phyloP scores from a whole-genome alignment of 352 stramenopile species.

The Phytophthora crassamura region DNA sequence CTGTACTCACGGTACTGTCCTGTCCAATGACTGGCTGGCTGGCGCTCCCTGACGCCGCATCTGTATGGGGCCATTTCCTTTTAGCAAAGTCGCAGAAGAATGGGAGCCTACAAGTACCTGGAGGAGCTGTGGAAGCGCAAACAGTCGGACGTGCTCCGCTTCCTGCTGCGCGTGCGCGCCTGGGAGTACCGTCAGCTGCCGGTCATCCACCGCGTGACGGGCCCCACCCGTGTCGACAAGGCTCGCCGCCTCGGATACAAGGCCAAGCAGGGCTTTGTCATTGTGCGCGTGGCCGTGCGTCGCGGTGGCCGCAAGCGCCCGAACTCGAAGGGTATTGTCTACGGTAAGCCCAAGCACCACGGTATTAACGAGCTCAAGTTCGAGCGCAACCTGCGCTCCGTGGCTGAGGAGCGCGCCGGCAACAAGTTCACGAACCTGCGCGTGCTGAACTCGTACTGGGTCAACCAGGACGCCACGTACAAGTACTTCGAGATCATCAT shows the following conservation, averaged over 20 bases:
- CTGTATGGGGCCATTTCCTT: conserved; percentile 23
- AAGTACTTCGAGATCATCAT: conserved; percentile 99
- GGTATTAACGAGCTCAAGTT: conserved; percentile 99
- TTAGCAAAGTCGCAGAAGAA: conserved; percentile 76
- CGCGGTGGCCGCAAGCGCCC: conserved; percentile 99
- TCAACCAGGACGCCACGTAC: conserved; percentile 99
- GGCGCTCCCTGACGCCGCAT: not conserved
- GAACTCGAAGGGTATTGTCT: conserved; percentile 99
- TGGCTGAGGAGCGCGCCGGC: conserved; percentile 98
- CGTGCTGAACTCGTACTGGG: conserved; percentile 99
- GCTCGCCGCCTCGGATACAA: conserved; percentile 99
- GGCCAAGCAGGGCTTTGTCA: conserved; percentile 99
- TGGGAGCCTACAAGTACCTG: conserved; percentile 99
- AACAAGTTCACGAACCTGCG: conserved; percentile 98
- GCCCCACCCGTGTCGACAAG: conserved; percentile 98
- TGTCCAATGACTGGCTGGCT: conserved; percentile 24
- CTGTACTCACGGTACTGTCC: conserved; percentile 12
- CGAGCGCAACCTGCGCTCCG: conserved; percentile 97
- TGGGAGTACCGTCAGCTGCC: conserved; percentile 99
- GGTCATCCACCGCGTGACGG: conserved; percentile 95
- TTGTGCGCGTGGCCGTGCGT: conserved; percentile 98
- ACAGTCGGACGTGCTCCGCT: conserved; percentile 99
- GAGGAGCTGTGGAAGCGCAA: conserved; percentile 99
- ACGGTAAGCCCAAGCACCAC: conserved; percentile 99
- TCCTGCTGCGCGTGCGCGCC: conserved; percentile 98